Evolutionary conservation across 768 basidiomycete genomes (phyloP).

Genomic region (Hericium erinaceus): DNA sequence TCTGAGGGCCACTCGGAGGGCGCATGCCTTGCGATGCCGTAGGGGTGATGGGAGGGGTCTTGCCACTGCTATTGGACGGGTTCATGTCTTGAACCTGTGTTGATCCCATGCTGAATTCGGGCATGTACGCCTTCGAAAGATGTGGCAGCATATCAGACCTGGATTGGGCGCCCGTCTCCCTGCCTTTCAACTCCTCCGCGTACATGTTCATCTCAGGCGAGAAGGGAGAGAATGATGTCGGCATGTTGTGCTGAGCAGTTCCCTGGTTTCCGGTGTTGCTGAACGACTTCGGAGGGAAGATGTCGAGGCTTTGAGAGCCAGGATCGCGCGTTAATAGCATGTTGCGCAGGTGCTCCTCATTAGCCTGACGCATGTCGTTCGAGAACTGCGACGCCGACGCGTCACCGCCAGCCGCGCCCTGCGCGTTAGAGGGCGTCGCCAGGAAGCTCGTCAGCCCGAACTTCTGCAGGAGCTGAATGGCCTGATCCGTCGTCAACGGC

Average conservation of each 20-base stretch:
- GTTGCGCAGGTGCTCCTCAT: constrained; percentile 8
- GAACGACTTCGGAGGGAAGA: constrained; percentile 10
- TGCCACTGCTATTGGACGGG: constrained; percentile 23
- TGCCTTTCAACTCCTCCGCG: constrained; percentile 27
- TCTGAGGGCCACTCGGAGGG: constrained; percentile 36
- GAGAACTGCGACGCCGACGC: constrained; percentile 5
- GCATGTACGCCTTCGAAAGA: constrained; percentile 34
- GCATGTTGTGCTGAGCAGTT: constrained; percentile 7
- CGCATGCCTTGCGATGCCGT: constrained; percentile 20
- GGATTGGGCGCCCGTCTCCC: constrained; percentile 14
- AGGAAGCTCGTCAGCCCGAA: constrained; percentile 35
- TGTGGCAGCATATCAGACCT: constrained; percentile 37
- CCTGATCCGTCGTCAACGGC: constrained; percentile 49
- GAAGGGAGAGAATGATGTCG: constrained; percentile 56
- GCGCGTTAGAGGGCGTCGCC: constrained; percentile 9
- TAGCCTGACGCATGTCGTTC: not conserved
- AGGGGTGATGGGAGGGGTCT: constrained; percentile 33
- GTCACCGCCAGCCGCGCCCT: constrained; percentile 9
- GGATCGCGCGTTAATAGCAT: constrained; percentile 6
- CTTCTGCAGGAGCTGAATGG: constrained; percentile 51
- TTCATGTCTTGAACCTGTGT: constrained; percentile 20
- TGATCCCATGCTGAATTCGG: constrained; percentile 20
- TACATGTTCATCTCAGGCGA: constrained; percentile 62
- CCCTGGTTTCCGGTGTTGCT: not conserved
- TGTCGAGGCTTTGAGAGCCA: constrained; percentile 6